Percentiles rank a stretch among this genome's conserved stretches.
phyloP scores from a whole-genome alignment of 352 stramenopile species.

The Pythium phragmiticola region DNA sequence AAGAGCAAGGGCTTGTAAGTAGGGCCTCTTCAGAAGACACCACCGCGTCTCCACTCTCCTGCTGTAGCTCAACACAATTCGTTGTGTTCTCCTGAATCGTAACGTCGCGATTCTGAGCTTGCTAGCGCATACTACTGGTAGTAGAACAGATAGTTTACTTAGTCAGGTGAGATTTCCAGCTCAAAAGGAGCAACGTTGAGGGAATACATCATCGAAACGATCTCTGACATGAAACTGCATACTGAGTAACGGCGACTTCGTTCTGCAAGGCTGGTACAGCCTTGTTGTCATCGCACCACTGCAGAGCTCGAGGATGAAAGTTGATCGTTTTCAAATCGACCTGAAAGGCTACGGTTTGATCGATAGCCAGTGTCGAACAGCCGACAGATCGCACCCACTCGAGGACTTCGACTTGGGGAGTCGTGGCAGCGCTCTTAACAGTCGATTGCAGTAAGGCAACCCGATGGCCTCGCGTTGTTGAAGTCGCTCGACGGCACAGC shows the following conservation, averaged over 20 bases:
- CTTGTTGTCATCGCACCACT: neutral
- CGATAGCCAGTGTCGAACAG: neutral
- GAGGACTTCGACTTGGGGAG: neutral
- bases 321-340: neutral
- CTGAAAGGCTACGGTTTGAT: neutral
- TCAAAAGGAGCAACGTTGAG: too few relatives aligned
- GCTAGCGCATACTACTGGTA: too few relatives aligned
- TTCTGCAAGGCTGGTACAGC: neutral
- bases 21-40: neutral
- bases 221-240: too few relatives aligned
- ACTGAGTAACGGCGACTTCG: neutral
- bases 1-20: conserved; percentile 67
- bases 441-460: neutral
- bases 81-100: too few relatives aligned
- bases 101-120: too few relatives aligned
- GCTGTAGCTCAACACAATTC: too few relatives aligned
- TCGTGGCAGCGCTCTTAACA: neutral
- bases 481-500: neutral
- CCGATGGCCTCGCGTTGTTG: neutral
- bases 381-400: neutral
- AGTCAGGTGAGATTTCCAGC: too few relatives aligned
- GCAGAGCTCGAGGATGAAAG: neutral
- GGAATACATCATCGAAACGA: too few relatives aligned
- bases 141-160: too few relatives aligned
- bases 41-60: too few relatives aligned